Evolutionary conservation across 192 early-diverging fungal species (phyloP).

Genomic region (Anaeromyces robustus): DNA sequence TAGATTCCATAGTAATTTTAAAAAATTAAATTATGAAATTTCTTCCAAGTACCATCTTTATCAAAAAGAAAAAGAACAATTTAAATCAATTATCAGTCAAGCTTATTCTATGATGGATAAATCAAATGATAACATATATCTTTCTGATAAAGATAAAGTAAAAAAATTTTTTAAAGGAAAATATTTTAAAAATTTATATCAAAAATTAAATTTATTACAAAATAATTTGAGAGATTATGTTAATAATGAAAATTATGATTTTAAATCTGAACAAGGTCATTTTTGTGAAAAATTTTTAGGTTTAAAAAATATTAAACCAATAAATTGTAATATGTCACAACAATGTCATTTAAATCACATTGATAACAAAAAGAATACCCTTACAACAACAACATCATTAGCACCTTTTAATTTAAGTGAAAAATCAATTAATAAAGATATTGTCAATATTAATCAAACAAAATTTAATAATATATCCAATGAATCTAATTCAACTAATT

Average conservation of each 20-base stretch:
- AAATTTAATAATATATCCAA: too few relatives aligned
- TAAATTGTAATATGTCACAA: too few relatives aligned
- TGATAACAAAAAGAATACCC: background rate
- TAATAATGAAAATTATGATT: background rate
- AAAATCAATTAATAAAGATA: background rate
- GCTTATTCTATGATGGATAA: background rate
- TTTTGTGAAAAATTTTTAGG: background rate
- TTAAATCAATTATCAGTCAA: background rate
- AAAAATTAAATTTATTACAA: background rate
- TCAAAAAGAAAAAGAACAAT: background rate
- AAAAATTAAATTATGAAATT: background rate
- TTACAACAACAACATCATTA: background rate
- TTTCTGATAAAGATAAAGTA: background rate
- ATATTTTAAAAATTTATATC: background rate
- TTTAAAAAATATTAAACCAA: background rate
- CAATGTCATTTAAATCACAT: too few relatives aligned
- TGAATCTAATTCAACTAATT: too few relatives aligned
- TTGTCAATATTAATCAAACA: too few relatives aligned
- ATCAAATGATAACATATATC: background rate
- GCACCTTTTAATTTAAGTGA: background rate
- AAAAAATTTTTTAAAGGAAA: background rate
- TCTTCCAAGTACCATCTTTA: background rate
- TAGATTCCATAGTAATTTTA: background rate
- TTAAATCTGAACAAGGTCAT: background rate
- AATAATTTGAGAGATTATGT: background rate